phyloP scores from a whole-genome alignment of 441 rosid species.

The Gossypium gossypioides region DNA sequence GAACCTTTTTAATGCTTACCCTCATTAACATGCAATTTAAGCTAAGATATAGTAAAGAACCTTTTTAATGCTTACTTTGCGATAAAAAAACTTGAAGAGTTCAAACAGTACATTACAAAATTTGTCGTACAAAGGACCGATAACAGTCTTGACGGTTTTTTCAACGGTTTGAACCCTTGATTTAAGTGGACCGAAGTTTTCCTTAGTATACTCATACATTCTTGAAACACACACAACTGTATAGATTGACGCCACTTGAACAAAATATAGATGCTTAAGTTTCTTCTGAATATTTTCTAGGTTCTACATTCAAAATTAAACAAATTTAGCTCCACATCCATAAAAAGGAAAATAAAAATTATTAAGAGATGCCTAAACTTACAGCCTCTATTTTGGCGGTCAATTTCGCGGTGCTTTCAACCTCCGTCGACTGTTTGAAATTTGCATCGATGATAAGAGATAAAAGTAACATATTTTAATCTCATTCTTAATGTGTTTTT shows the following conservation, averaged over 20 bases:
- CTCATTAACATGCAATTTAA: no score
- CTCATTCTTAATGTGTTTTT: no score
- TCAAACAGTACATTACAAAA: conserved; percentile 34
- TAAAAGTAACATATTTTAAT: no score
- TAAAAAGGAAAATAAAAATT: not conserved
- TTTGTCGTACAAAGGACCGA: conserved; percentile 36
- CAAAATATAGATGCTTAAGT: conserved; percentile 43
- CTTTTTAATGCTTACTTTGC: conserved; percentile 25
- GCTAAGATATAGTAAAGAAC: no score
- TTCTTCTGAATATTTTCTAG: conserved; percentile 18
- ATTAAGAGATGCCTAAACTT: not conserved
- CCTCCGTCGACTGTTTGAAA: not conserved
- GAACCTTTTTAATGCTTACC: conserved; percentile 11
- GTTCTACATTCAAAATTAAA: not conserved
- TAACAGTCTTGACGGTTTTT: conserved; percentile 30
- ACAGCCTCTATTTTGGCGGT: not conserved
- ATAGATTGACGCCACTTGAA: conserved; percentile 32
- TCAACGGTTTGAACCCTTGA: conserved; percentile 43
- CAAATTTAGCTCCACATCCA: not conserved
- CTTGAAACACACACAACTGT: conserved; percentile 25
- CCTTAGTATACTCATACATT: conserved; percentile 41
- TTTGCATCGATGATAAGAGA: not conserved
- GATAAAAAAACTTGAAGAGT: conserved; percentile 40
- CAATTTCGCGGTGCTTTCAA: not conserved
- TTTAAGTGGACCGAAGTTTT: conserved; percentile 44